Base-by-base conservation (phyloP, 306 rosid species). In the Gastrolobium villosum region DNA sequence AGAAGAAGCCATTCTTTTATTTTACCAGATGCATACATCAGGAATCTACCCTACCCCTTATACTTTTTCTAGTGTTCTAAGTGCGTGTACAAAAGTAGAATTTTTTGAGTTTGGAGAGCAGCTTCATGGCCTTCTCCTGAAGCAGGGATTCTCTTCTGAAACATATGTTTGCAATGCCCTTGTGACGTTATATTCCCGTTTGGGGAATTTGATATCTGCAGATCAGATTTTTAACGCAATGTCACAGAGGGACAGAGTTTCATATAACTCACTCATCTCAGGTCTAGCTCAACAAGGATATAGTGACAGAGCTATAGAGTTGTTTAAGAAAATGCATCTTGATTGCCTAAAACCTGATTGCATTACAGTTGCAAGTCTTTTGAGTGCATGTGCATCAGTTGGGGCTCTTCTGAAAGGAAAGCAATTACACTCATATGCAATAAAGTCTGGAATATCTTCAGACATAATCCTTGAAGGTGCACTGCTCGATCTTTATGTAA, bases 121-220 rank as follows among this genome's bases (percentile, higher is more conserved):
- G 86, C 85, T 94, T 77, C 98, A 94, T 57, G 77, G 92, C 60
- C 94, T 94, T 74, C 78, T 86, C 83, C 64, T 83, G 65, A 94
- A 90, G 87, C 89, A 85, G 72, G 97, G 98, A 2, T 92, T 92
- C 82, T 83, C 90, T 56, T 79, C 76, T 2, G 94, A 92, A 81
- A 94, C 85, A 40, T 92, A 90, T 65, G 94, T 94, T 30, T 89
- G 97, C 91, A 94, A 94, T 85, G 94, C 97, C 36, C 94, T 94
- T 20, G 89, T 94, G 28, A 86, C 94, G 6, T 78, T 92, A 50
- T 94, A 94, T 83, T 84, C 93, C 30, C 88, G 93, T 56, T 71
- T 76, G 35, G 86, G 97, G 65, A 87, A 87, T 70, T 79, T 92
- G 53, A 57, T 48, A 81, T 85, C 88, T 45, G 89, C 98, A 1